Base-by-base conservation (phyloP, 2,329 filamentous ascomycete genomes). In the Arthrobotrys sphaeroides region DNA sequence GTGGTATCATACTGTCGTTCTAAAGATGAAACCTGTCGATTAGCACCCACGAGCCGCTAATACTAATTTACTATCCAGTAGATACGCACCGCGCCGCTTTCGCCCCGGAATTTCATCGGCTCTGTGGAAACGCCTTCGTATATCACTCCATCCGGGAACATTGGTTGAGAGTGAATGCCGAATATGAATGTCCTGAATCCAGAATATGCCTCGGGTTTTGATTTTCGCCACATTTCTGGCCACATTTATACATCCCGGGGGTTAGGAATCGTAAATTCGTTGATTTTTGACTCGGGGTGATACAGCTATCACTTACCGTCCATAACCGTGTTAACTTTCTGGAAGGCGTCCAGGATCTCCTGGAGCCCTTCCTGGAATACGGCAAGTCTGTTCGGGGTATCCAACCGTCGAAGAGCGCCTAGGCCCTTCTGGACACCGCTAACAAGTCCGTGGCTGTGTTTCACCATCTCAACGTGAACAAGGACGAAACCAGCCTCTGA, bases 141-240 rank as follows among this genome's bases (percentile, higher is more conserved):
- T 51, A 96, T 84, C 5, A 97, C 94, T 6, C 94, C 94, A 77
- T 94, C 85, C 6, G 94, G 94, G 83, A 97, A 97, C 93, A 97
- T 97, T 80, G 89, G 90, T 83, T 97, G 94, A 53, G 88, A 91
- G 0, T 93, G 96, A 83, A 97, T 97, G 79, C 94, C 94, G 81
- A 97, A 97, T 84, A 97, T 97, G 85, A 97, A 97, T 9, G 94
- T 96, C 42, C 94, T 91, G 88, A 97, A 97, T 79, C 88, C 90
- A 73, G 91, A 92, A 84, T 97, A 97, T 78, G 93, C 88, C 16
- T 87, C 86, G 1, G 94, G 94, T 79, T 91, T 91, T 67, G 91
- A 95, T 82, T 93, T 92, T 74, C 87, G 87, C 94, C 94, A 97
- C 94, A 98, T 98, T 47, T 85, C 87, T 89, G 60, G 7, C 16